phyloP scores from a whole-genome alignment of 768 basidiomycete species.

The Lepiota brunneoincarnata region DNA sequence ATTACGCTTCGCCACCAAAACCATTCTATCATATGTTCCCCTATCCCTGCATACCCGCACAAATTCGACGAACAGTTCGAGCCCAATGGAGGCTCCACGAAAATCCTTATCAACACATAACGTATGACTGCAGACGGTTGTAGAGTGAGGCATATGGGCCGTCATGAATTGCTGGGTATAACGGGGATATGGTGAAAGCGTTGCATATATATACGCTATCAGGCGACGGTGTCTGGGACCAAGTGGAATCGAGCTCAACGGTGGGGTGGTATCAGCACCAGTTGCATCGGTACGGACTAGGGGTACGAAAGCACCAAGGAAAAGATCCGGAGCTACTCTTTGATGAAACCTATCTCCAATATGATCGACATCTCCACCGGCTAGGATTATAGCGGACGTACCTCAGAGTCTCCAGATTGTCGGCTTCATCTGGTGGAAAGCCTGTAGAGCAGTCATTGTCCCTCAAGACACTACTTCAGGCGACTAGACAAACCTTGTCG shows the following conservation, averaged over 20 bases:
- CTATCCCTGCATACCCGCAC: neutral
- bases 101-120: slow-evolving; percentile 4
- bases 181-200: neutral
- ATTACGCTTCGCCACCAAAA: slow-evolving; percentile 1
- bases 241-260: too few relatives aligned
- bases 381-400: neutral
- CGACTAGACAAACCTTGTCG: neutral
- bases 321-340: slow-evolving; percentile 2
- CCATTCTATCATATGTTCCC: slow-evolving; percentile 5
- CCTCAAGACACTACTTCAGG: too few relatives aligned
- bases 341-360: slow-evolving; percentile 1
- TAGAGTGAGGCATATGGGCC: neutral
- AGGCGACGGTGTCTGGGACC: neutral
- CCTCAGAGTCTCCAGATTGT: slow-evolving; percentile 1
- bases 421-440: slow-evolving; percentile 8
- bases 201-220: slow-evolving; percentile 1
- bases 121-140: neutral
- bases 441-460: neutral
- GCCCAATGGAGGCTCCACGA: neutral
- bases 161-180: slow-evolving; percentile 4
- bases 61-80: slow-evolving; percentile 4
- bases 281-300: too few relatives aligned
- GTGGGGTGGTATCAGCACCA: too few relatives aligned
- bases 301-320: slow-evolving; percentile 2
- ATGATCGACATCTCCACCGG: neutral